phyloP scores from a whole-genome alignment of 2,329 filamentous ascomycete species.

The Aaosphaeria arxii region DNA sequence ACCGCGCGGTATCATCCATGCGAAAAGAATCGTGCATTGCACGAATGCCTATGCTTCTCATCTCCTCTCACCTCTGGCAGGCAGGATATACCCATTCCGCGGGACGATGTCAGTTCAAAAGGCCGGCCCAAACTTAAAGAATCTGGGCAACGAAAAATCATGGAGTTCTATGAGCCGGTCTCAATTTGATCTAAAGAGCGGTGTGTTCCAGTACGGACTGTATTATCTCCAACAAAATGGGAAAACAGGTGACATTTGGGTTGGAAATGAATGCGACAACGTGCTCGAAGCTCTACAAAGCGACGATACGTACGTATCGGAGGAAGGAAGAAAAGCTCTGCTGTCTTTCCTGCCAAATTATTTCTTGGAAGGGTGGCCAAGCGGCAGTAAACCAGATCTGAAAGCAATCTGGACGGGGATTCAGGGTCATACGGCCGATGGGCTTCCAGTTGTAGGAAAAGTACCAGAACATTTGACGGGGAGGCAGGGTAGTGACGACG shows the following conservation, averaged over 20 bases:
- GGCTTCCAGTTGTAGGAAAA: not conserved
- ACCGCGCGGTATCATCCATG: not conserved
- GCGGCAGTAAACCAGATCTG: not conserved
- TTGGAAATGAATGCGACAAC: not conserved
- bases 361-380: not conserved
- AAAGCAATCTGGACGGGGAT: not conserved
- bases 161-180: not conserved
- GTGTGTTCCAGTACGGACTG: not conserved
- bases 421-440: not conserved
- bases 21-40: not conserved
- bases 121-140: not conserved
- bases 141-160: not conserved
- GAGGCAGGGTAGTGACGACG: not conserved
- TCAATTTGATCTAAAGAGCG: not conserved
- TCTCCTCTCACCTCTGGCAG: not conserved
- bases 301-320: not conserved
- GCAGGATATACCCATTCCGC: not conserved
- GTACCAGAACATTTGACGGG: not conserved
- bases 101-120: not conserved
- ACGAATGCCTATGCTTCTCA: not conserved
- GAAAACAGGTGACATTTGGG: not conserved
- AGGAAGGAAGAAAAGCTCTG: not conserved
- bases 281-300: not conserved
- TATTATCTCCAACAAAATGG: not conserved
- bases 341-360: not conserved